A percentile compares a stretch with the other conserved stretches of the same genome.
Conservation (phyloP, 192 early-diverging fungal species). For the Entomortierella lignicola region DNA sequence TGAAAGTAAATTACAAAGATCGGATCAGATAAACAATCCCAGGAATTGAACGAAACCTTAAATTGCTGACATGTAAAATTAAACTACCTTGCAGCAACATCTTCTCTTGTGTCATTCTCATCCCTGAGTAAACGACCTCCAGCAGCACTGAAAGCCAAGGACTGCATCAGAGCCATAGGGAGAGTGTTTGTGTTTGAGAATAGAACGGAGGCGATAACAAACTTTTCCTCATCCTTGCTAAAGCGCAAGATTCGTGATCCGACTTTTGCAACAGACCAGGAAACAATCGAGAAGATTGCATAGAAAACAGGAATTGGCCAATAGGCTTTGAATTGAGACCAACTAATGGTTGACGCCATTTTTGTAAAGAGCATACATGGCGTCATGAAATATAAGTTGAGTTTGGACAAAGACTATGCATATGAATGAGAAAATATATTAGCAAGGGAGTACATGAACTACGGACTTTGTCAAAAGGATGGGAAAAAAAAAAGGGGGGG, state of each 20-base stretch:
- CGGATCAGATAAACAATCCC: too few species aligned
- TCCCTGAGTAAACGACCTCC: conserved; percentile 57
- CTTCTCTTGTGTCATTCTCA: conserved; percentile 55
- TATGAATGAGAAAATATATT: background rate
- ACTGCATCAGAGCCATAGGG: conserved; percentile 76
- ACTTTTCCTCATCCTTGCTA: conserved; percentile 64
- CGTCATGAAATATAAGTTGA: conserved; percentile 81
- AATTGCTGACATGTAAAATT: background rate
- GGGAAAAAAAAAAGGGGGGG: too few species aligned
- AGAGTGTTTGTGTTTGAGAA: conserved; percentile 82
- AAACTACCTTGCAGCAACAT: conserved; percentile 62
- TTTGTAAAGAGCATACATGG: conserved; percentile 81
- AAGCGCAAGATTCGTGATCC: conserved; percentile 57
- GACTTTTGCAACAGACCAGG: conserved; percentile 52
- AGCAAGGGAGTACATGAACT: too few species aligned
- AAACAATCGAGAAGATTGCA: conserved; percentile 43
- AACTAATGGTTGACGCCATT: conserved; percentile 74
- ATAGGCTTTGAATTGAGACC: conserved; percentile 69
- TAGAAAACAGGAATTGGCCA: conserved; percentile 79
- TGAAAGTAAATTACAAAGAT: background rate
- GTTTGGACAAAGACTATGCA: conserved; percentile 59
- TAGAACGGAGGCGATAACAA: conserved; percentile 72
- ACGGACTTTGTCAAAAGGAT: too few species aligned
- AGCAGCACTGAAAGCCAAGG: conserved; percentile 63
- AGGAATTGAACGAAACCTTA: too few species aligned